phyloP scores from a whole-genome alignment of 176 grass and related monocot genomes.

The Carex myosuroides region DNA sequence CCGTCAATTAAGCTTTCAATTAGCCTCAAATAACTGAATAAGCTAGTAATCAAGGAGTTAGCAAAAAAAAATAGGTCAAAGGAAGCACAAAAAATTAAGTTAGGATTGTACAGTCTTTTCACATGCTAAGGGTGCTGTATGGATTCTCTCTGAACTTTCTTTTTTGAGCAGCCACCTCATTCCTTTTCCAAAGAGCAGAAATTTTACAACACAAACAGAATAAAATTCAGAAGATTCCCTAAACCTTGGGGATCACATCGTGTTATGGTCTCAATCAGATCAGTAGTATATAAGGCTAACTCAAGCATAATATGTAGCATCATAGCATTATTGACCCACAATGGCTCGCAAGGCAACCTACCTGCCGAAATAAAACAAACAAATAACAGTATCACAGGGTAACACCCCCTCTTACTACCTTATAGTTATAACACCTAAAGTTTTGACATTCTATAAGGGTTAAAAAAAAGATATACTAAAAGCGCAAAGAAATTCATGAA shows the following conservation, averaged over 20 bases:
- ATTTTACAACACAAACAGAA: neutral
- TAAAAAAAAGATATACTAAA: neutral
- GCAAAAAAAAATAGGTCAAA: neutral
- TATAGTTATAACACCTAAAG: neutral
- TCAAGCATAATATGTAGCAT: neutral
- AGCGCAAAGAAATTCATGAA: neutral
- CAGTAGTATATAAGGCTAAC: neutral
- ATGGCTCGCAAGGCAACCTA: neutral
- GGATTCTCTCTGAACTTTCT: neutral
- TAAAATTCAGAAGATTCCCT: neutral
- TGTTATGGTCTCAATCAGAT: neutral
- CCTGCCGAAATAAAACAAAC: neutral
- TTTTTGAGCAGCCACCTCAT: neutral
- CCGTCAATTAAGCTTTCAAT: neutral
- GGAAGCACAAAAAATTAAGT: neutral
- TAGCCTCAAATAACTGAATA: neutral
- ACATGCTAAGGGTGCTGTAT: neutral
- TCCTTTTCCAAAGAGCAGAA: neutral
- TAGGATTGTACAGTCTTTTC: neutral
- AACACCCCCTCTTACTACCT: neutral
- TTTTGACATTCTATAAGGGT: neutral
- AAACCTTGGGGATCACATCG: neutral
- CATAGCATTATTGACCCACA: neutral
- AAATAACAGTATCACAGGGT: neutral
- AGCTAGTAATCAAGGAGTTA: neutral